Base-by-base conservation (phyloP, 208 protist genomes). In the Vickermania spadyakhi region DNA sequence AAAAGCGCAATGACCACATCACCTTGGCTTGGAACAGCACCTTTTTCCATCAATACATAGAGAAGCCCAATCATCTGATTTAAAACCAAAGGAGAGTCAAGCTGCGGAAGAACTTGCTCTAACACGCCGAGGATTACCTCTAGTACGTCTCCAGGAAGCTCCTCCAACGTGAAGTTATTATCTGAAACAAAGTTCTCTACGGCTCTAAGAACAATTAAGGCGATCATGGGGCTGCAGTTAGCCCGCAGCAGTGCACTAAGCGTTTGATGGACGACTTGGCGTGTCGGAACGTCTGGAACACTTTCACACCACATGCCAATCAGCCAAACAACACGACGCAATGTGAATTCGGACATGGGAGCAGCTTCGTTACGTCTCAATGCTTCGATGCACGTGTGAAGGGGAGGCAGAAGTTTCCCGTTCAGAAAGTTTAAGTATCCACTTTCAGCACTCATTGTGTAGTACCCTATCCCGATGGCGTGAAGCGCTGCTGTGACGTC, bases 281-380 rank as follows among this genome's bases (percentile, higher is more conserved):
- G 84, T 21, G 77, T 26, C 13, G 14, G 29, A 1, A 56, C 25
- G 31, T 78, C 36, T 0, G 57, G 62, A 0, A 88, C 79, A 0
- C 81, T 84, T 54, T 84, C 87, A 41, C 87, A 94, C 84, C 87
- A 94, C 87, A 91, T 91, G 0, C 87, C 87, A 14, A 90, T 65
- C 26, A 94, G 63, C 84, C 87, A 94, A 49, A 91, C 76, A 0
- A 90, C 83, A 25, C 87, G 87, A 0, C 84, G 87, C 7, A 79
- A 65, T 7, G 91, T 70, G 58, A 91, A 86, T 0, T 73, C 65
- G 0, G 77, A 79, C 0, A 68, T 31, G 25, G 59, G 62, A 11
- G 52, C 45, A 22, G 31, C 29, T 2, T 2, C 30, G 1, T 55
- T 18, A n/a, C n/a, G n/a, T n/a, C n/a, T n/a, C n/a, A n/a, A n/a